phyloP scores from a whole-genome alignment of 371 early-diverging fungal species.

The Apophysomyces sp. region DNA sequence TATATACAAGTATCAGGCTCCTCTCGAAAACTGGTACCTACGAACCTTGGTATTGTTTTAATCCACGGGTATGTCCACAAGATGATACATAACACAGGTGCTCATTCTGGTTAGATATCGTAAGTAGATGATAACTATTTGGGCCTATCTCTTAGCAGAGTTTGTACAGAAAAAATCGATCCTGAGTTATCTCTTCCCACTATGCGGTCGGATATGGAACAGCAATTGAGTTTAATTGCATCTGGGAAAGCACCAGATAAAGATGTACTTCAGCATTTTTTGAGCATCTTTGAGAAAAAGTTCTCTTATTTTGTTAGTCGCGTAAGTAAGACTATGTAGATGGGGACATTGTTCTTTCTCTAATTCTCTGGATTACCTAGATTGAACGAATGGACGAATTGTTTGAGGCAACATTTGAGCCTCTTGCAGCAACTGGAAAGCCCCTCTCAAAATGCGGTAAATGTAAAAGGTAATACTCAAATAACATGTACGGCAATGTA shows the following conservation, averaged over 20 bases:
- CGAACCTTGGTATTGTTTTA: constrained; percentile 52
- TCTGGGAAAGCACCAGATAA: constrained; percentile 38
- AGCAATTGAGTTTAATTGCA: constrained; percentile 50
- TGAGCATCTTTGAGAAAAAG: constrained; percentile 46
- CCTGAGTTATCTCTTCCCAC: constrained; percentile 54
- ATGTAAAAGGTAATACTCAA: constrained; percentile 41
- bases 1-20: constrained; percentile 47
- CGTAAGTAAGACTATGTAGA: constrained; percentile 25
- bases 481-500: not conserved
- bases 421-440: constrained; percentile 48
- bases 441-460: constrained; percentile 56
- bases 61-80: constrained; percentile 44
- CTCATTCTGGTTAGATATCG: constrained; percentile 25
- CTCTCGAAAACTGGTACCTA: constrained; percentile 42
- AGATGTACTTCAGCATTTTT: constrained; percentile 41
- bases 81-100: not conserved
- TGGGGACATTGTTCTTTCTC: too few relatives aligned
- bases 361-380: constrained; percentile 14
- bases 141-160: not conserved
- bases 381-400: constrained; percentile 53
- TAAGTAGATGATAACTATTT: constrained; percentile 7
- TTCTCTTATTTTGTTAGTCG: constrained; percentile 49
- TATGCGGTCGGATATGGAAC: constrained; percentile 55
- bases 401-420: constrained; percentile 56
- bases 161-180: constrained; percentile 46